Evolutionary conservation across 2,329 filamentous ascomycete genomes (phyloP).

Genomic region (Lanzia echinophila): DNA sequence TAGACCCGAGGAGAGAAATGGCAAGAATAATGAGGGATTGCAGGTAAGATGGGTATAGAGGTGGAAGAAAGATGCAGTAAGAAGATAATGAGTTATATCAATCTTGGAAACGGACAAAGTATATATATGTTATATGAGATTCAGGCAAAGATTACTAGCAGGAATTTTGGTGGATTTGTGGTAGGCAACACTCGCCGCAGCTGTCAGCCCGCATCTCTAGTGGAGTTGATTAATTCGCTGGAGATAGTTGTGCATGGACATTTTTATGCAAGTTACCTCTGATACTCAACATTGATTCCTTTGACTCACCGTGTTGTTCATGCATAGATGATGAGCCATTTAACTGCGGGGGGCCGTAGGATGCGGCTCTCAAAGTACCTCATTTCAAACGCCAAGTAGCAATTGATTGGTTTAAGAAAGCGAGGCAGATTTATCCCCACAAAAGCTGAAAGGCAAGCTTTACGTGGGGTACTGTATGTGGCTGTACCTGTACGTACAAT

Average conservation of each 20-base stretch:
- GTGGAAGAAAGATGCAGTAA: neutral
- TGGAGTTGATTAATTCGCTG: neutral
- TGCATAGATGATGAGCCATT: neutral
- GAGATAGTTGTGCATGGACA: slow-evolving; percentile 2
- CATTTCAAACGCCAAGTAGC: neutral
- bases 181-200: slow-evolving; percentile 9
- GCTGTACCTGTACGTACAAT: no score
- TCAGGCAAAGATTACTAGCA: neutral
- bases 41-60: neutral
- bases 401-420: no score
- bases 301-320: slow-evolving; percentile 5
- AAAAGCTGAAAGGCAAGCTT: no score
- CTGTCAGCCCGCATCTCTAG: slow-evolving; percentile 2
- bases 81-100: neutral
- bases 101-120: neutral
- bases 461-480: no score
- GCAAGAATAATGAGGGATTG: neutral
- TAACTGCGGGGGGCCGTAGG: no score
- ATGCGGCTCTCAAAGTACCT: neutral
- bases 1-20: neutral
- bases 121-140: neutral
- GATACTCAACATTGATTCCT: neutral
- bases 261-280: no score
- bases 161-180: neutral
- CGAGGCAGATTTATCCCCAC: no score